Evolutionary conservation across 768 basidiomycete species (phyloP).

Genomic region (Mrakia gelida): DNA sequence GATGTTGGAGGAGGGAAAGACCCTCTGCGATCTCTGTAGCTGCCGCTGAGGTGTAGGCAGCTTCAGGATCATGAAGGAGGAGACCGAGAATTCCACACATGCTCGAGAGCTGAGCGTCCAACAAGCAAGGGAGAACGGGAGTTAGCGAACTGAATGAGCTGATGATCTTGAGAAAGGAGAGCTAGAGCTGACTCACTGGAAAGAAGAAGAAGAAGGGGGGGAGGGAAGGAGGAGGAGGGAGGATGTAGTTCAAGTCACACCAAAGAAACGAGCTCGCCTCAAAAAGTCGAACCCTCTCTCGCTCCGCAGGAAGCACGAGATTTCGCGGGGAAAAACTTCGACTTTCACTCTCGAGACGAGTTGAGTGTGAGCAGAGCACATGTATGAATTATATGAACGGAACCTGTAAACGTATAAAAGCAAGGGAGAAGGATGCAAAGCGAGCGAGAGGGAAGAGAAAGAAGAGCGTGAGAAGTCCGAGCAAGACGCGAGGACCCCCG

Average conservation of each 20-base stretch:
- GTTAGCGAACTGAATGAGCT: not conserved
- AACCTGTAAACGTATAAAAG: not conserved
- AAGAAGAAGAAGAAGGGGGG: too few species aligned
- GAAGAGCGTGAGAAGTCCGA: too few species aligned
- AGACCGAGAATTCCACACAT: conserved; percentile 93
- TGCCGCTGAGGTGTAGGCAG: conserved; percentile 56
- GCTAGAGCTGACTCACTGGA: not conserved
- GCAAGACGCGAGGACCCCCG: too few species aligned
- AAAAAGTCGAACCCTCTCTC: too few species aligned
- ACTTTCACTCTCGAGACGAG: not conserved
- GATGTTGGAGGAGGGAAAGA: conserved; percentile 89
- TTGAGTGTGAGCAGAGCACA: not conserved
- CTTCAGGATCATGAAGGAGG: conserved; percentile 63
- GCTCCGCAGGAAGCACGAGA: not conserved
- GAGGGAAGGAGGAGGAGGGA: too few species aligned
- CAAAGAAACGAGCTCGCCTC: too few species aligned
- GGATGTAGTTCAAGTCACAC: too few species aligned
- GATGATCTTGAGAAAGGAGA: not conserved
- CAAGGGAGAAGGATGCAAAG: not conserved
- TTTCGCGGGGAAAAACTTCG: not conserved
- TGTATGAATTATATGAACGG: not conserved
- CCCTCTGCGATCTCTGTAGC: conserved; percentile 91
- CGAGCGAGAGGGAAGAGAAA: too few species aligned
- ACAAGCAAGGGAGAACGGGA: not conserved
- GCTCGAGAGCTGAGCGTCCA: not conserved